A percentile compares a stretch with the other conserved stretches of the same genome.
phyloP scores from a whole-genome alignment of 148 eudicot species.

The Heliamphora exappendiculata region DNA sequence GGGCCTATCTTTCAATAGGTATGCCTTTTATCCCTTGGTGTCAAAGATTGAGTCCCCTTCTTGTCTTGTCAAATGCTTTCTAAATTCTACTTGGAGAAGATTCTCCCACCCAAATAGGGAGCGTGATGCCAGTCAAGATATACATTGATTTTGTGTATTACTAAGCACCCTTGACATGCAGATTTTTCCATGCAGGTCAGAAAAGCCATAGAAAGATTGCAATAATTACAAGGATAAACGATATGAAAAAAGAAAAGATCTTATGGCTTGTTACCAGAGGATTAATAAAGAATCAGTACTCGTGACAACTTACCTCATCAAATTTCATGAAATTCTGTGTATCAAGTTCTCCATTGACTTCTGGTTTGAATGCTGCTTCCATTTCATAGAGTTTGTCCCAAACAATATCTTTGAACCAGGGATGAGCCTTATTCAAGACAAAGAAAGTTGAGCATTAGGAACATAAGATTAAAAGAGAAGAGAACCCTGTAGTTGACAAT shows the following conservation, averaged over 20 bases:
- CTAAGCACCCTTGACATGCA: background rate
- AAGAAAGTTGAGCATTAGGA: slow-evolving; percentile 7
- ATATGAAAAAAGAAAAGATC: background rate
- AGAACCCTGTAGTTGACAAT: background rate
- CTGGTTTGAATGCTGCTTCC: slow-evolving; percentile 57
- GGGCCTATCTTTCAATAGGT: no score
- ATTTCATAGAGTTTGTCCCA: slow-evolving; percentile 49
- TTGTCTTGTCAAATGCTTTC: no score
- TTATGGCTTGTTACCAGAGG: background rate
- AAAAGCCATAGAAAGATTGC: background rate
- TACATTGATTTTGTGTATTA: no score
- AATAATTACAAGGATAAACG: background rate
- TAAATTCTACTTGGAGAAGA: no score
- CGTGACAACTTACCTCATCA: slow-evolving; percentile 36
- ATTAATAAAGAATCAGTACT: background rate
- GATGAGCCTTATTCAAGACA: slow-evolving; percentile 37
- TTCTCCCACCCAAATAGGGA: no score
- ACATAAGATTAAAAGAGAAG: background rate
- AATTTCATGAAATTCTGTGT: slow-evolving; percentile 50
- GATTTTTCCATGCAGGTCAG: background rate
- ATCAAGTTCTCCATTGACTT: slow-evolving; percentile 47
- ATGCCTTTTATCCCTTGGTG: no score
- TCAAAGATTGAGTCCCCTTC: no score
- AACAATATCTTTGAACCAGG: slow-evolving; percentile 42
- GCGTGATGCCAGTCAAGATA: no score